A percentile compares a stretch with the other conserved stretches of the same genome.
Conservation (phyloP, 2,329 filamentous ascomycete genomes). For the Drechslerella dactyloides region DNA sequence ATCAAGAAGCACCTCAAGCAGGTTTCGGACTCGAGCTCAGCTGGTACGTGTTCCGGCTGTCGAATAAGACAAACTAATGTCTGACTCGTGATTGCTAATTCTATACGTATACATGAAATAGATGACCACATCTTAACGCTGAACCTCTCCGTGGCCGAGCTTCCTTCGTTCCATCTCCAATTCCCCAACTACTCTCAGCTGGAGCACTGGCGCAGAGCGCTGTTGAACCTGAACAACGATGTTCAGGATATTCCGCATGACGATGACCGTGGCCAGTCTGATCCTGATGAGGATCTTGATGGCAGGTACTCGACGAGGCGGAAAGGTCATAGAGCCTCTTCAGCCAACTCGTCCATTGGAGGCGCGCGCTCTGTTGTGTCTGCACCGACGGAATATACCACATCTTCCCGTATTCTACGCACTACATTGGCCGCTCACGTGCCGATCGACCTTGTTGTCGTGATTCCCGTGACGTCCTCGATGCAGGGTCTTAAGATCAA, state of each 20-base stretch:
- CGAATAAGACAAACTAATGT: background rate
- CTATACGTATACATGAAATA: conserved; percentile 55
- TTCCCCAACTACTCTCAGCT: conserved; percentile 84
- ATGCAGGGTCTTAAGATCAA: conserved; percentile 99
- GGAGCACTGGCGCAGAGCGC: conserved; percentile 86
- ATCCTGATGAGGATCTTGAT: conserved; percentile 42
- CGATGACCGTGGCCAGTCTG: conserved; percentile 65
- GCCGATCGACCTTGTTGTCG: conserved; percentile 91
- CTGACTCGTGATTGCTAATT: background rate
- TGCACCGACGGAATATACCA: conserved; percentile 89
- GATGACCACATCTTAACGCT: conserved; percentile 88
- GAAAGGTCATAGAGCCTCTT: conserved; percentile 75
- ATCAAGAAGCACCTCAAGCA: conserved; percentile 98
- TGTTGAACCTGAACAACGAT: conserved; percentile 79
- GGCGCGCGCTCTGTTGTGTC: conserved; percentile 82
- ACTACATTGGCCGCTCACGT: conserved; percentile 69
- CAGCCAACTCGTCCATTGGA: conserved; percentile 80
- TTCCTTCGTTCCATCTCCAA: conserved; percentile 90
- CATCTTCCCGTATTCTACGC: conserved; percentile 63
- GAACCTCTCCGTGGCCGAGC: conserved; percentile 85
- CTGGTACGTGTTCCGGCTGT: conserved; percentile 56
- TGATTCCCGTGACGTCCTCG: conserved; percentile 94
- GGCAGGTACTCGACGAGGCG: conserved; percentile 64
- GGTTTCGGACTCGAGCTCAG: conserved; percentile 69
- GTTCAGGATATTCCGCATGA: conserved; percentile 79